Evolutionary conservation across 2,329 filamentous ascomycete species (phyloP).

Genomic region (Aspergillus quadricinctus): DNA sequence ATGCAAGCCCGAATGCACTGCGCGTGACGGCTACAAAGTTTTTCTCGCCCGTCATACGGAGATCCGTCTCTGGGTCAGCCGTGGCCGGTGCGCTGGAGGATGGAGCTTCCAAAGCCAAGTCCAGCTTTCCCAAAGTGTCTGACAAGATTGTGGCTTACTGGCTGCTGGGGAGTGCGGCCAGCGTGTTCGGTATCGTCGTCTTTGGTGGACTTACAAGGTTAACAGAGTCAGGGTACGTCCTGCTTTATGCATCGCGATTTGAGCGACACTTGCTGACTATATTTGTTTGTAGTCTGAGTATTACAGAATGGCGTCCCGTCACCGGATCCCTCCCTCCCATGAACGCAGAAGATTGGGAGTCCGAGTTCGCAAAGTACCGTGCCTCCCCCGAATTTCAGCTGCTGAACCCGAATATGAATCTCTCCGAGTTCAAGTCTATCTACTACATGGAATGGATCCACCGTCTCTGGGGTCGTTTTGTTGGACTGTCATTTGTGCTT

Average conservation of each 20-base stretch:
- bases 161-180: constrained; percentile 84
- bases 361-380: constrained; percentile 88
- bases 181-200: constrained; percentile 94
- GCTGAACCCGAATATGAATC: constrained; percentile 87
- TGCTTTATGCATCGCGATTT: background rate
- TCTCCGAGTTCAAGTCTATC: constrained; percentile 95
- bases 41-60: constrained; percentile 23
- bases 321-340: constrained; percentile 86
- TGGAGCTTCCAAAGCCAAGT: constrained; percentile 26
- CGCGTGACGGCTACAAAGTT: constrained; percentile 24
- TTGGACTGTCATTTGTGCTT: constrained; percentile 83
- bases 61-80: constrained; percentile 18
- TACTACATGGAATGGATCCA: constrained; percentile 99
- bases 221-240: constrained; percentile 80
- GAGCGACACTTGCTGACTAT: background rate
- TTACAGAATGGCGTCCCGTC: constrained; percentile 97
- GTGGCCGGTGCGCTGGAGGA: constrained; percentile 18
- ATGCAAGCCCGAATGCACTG: constrained; percentile 21
- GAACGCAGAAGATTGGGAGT: constrained; percentile 76
- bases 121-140: constrained; percentile 57
- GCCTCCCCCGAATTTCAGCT: constrained; percentile 88
- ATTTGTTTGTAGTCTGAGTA: constrained; percentile 65
- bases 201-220: constrained; percentile 90
- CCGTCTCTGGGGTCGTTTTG: constrained; percentile 86
- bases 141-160: constrained; percentile 82